Evolutionary conservation across 306 rosid genomes (phyloP).

Genomic region (Glycyrrhiza uralensis): DNA sequence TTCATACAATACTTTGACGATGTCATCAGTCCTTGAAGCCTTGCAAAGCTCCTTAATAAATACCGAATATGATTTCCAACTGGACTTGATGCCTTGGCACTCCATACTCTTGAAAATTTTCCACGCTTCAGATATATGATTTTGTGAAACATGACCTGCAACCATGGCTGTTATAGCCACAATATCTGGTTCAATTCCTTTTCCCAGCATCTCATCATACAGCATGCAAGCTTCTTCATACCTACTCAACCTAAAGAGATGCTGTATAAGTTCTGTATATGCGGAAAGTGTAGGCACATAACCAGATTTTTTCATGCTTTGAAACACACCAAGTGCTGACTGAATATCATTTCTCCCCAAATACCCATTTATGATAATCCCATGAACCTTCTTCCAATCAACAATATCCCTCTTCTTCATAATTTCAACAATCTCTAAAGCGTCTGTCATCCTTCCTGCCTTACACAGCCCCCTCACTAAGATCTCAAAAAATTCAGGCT

Average conservation of each 20-base stretch:
- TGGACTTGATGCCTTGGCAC: constrained; percentile 53
- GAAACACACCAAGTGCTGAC: constrained; percentile 61
- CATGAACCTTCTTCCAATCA: constrained; percentile 53
- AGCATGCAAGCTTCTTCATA: constrained; percentile 61
- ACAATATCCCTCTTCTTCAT: constrained; percentile 50
- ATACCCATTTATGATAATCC: constrained; percentile 62
- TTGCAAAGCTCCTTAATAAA: constrained; percentile 79
- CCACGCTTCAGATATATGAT: constrained; percentile 66
- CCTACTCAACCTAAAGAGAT: constrained; percentile 52
- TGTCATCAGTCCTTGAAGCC: constrained; percentile 66
- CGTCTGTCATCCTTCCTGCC: constrained; percentile 59
- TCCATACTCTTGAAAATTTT: constrained; percentile 58
- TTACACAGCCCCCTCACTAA: constrained; percentile 78
- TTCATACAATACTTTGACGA: constrained; percentile 57
- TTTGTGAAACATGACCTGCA: constrained; percentile 66
- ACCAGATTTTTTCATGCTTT: constrained; percentile 60
- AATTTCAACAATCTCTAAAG: constrained; percentile 69
- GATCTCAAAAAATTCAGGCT: constrained; percentile 54
- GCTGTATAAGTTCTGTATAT: constrained; percentile 78
- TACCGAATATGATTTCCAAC: constrained; percentile 58
- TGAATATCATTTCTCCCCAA: constrained; percentile 47
- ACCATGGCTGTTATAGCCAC: constrained; percentile 81
- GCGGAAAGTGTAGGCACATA: constrained; percentile 50
- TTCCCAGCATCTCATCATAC: constrained; percentile 71
- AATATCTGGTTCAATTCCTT: constrained; percentile 54